Evolutionary conservation across 1,139 yeast species (phyloP).

Genomic region (Geotrichum phurueaensis): DNA sequence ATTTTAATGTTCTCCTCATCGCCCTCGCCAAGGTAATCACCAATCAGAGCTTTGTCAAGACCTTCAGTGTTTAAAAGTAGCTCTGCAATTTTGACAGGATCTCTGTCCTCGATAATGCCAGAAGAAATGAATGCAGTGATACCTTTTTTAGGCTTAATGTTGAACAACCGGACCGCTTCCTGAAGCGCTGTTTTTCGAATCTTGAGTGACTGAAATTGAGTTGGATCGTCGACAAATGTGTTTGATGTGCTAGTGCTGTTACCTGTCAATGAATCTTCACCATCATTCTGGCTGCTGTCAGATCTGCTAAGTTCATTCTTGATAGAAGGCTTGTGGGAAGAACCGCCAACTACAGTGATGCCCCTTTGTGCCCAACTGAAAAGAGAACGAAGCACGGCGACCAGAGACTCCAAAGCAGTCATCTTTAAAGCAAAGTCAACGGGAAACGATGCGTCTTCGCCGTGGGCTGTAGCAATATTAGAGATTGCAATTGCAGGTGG

Average conservation of each 20-base stretch:
- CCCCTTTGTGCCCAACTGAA: conserved; percentile 87
- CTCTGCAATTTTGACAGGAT: conserved; percentile 64
- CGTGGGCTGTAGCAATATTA: conserved; percentile 53
- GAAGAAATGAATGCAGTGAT: conserved; percentile 53
- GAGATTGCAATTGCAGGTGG: conserved; percentile 73
- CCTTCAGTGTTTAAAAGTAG: conserved; percentile 75
- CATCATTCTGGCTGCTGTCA: conserved; percentile 1
- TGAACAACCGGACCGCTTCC: conserved; percentile 65
- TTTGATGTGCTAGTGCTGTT: conserved; percentile 15
- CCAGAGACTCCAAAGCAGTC: conserved; percentile 72
- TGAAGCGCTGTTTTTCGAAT: conserved; percentile 75
- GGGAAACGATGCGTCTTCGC: conserved; percentile 30
- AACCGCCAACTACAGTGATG: conserved; percentile 33
- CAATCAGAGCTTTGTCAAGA: conserved; percentile 75
- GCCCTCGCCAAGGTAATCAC: conserved; percentile 91
- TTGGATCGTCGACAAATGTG: conserved; percentile 54
- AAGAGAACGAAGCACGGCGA: conserved; percentile 74
- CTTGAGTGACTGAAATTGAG: conserved; percentile 79
- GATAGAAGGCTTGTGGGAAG: neutral
- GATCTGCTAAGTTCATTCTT: neutral
- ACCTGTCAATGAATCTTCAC: conserved; percentile 16
- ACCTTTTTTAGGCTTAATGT: conserved; percentile 80
- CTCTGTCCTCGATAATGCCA: conserved; percentile 55
- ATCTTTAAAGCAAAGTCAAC: conserved; percentile 75
- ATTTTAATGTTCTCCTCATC: conserved; percentile 68